Percentiles rank a stretch among this genome's conserved stretches.
These are phyloP conservation scores for Juncus effusus DNA, from an alignment of 176 grass and related monocot genomes.

Conservation along the genomic window DNA sequence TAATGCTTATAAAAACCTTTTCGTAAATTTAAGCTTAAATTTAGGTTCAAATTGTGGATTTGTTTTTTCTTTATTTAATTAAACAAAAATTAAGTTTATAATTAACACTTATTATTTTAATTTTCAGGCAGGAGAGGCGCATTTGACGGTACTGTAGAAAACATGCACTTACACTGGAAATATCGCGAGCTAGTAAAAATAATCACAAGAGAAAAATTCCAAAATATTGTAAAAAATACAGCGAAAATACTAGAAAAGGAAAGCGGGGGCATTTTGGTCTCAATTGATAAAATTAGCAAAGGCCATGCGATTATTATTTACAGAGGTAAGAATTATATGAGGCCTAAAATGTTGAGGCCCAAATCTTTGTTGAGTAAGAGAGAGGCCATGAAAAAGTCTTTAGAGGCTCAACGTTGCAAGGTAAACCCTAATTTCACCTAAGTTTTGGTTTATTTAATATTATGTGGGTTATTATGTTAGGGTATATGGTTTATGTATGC, in stretches of 20 bases:
- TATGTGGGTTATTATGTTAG: background rate
- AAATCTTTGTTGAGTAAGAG: conserved; percentile 67
- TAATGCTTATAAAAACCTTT: too few species aligned
- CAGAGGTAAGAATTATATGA: conserved; percentile 83
- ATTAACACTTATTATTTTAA: conserved; percentile 10
- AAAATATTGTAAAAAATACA: conserved; percentile 52
- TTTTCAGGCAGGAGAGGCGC: conserved; percentile 80
- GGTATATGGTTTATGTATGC: background rate
- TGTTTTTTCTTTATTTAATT: background rate
- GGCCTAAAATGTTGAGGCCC: conserved; percentile 65
- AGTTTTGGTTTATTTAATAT: conserved; percentile 15
- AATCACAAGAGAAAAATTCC: conserved; percentile 71
- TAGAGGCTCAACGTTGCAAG: conserved; percentile 72
- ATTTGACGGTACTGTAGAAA: conserved; percentile 92
- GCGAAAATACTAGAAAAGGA: conserved; percentile 71
- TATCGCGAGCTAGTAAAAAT: conserved; percentile 89
- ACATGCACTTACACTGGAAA: conserved; percentile 98
- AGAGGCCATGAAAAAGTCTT: conserved; percentile 67
- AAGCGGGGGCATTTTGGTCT: conserved; percentile 92
- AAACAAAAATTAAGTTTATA: background rate
- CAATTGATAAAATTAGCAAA: conserved; percentile 83
- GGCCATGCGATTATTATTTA: conserved; percentile 91
- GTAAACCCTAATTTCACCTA: conserved; percentile 33
- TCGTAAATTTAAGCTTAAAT: background rate
- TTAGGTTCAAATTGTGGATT: background rate